Evolutionary conservation across 495 filamentous ascomycete species (phyloP).

Genomic region (Neurospora hispaniola): DNA sequence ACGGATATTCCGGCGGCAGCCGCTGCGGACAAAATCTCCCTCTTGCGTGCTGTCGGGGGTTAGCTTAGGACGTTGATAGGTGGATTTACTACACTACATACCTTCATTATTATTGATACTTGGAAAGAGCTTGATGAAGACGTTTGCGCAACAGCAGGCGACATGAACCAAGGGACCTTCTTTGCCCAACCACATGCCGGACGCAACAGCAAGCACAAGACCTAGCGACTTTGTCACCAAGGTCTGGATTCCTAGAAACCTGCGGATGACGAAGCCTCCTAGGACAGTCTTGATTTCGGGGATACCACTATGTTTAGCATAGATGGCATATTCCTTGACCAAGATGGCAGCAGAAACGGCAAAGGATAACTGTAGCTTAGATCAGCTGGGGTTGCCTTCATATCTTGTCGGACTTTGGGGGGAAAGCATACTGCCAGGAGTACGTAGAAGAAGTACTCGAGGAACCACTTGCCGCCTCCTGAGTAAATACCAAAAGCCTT

Average conservation of each 20-base stretch:
- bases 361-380: constrained; percentile 53
- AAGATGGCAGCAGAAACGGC: constrained; percentile 68
- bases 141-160: constrained; percentile 91
- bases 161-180: constrained; percentile 96
- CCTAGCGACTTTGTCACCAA: constrained; percentile 85
- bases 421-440: constrained; percentile 56
- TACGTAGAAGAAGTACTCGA: constrained; percentile 81
- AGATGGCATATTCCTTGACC: constrained; percentile 72
- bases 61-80: constrained; percentile 2
- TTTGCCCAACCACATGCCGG: constrained; percentile 96
- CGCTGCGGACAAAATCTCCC: constrained; percentile 89
- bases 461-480: constrained; percentile 57
- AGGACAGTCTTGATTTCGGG: constrained; percentile 96
- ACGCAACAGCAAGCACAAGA: constrained; percentile 85
- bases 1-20: constrained; percentile 94
- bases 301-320: constrained; percentile 93
- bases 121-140: constrained; percentile 85
- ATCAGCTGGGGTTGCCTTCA: not conserved
- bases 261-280: constrained; percentile 85
- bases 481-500: constrained; percentile 55
- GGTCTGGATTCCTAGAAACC: constrained; percentile 91
- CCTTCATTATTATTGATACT: constrained; percentile 84
- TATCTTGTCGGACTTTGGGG: not conserved
- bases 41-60: constrained; percentile 61
- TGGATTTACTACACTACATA: constrained; percentile 22